A percentile compares a stretch with the other conserved stretches of the same genome.
phyloP scores from a whole-genome alignment of 1,139 yeast species.

The Yamadazyma atmosphaerica region DNA sequence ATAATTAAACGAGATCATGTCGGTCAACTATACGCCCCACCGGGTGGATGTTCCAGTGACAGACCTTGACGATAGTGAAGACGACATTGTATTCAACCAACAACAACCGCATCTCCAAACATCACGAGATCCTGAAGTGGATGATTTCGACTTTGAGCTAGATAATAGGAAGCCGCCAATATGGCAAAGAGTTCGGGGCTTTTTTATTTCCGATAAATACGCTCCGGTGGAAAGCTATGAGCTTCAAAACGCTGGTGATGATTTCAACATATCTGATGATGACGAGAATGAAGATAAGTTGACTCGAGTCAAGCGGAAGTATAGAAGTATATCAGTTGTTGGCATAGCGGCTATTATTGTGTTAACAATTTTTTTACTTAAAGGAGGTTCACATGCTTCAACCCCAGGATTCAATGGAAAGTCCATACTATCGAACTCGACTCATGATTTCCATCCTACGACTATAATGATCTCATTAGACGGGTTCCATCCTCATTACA shows the following conservation, averaged over 20 bases:
- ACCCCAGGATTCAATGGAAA: not conserved
- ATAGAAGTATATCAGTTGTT: slow-evolving; percentile 4
- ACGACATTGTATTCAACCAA: slow-evolving; percentile 37
- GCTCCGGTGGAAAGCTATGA: slow-evolving; percentile 13
- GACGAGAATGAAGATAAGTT: slow-evolving; percentile 2
- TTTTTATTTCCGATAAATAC: slow-evolving; percentile 6
- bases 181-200: slow-evolving; percentile 3
- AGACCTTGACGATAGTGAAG: slow-evolving; percentile 55
- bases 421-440: slow-evolving; percentile 54
- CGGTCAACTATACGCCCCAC: slow-evolving; percentile 26
- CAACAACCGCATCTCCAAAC: slow-evolving; percentile 10
- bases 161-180: not conserved
- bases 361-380: slow-evolving; percentile 4
- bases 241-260: slow-evolving; percentile 10
- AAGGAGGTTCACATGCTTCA: not conserved
- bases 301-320: not conserved
- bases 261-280: slow-evolving; percentile 9
- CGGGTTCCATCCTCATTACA: slow-evolving; percentile 90
- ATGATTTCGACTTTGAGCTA: slow-evolving; percentile 9
- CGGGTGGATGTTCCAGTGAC: slow-evolving; percentile 59
- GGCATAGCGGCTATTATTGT: slow-evolving; percentile 4
- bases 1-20: slow-evolving; percentile 7
- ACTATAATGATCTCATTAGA: slow-evolving; percentile 78
- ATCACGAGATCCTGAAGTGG: slow-evolving; percentile 3
- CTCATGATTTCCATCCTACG: slow-evolving; percentile 71